Evolutionary conservation across 139 green algal species (phyloP), one percentile per base, ranked within the genome.

Genomic region (Pleodorina starrii): DNA sequence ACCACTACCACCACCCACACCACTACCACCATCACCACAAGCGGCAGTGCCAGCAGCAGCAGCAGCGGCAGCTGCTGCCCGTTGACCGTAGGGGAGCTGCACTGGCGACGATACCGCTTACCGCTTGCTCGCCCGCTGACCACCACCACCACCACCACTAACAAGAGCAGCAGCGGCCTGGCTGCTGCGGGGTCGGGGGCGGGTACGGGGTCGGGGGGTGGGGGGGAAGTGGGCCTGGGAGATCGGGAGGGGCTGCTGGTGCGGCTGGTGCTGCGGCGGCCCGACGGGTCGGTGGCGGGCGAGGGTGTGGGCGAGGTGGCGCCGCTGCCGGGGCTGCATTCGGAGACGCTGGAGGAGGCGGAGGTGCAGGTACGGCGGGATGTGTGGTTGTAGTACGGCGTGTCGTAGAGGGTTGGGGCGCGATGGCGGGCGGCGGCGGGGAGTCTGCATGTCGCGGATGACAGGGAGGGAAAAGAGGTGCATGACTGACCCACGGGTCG

Each of bases 271-370:
- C 76, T 95, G 46, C 5, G 0, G 5, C 77, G 12, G 29, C 72
- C 59, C 2, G 71, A 78, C 79, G 90, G 81, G n/a, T 66, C 11
- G 25, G 6, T 10, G 43, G 57, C 72, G 27, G 82, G 82, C 27
- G 12, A 57, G n/a, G 96, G 93, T 16, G 36, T 95, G 59, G 96
- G 96, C 2, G 97, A 99, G 88, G 91, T 96, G 23, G 93, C 97
- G 0, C 97, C 98, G 2, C 92, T 99, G 78, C 95, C 95, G 32
- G 97, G 97, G 0, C 92, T 99, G 73, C 97, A 99, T 85, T 32
- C 7, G 3, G 97, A 99, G 93, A 90, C 40, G 1, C 48, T 97
- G 60, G 38, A 93, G 11, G 81, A 96, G 7, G 95, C 93, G 12
- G 91, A 94, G 83, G 80, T 90, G 84, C 95, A 99, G 93, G 63